phyloP scores from a whole-genome alignment of 352 stramenopile genomes.

The Poterioochromonas sp. region DNA sequence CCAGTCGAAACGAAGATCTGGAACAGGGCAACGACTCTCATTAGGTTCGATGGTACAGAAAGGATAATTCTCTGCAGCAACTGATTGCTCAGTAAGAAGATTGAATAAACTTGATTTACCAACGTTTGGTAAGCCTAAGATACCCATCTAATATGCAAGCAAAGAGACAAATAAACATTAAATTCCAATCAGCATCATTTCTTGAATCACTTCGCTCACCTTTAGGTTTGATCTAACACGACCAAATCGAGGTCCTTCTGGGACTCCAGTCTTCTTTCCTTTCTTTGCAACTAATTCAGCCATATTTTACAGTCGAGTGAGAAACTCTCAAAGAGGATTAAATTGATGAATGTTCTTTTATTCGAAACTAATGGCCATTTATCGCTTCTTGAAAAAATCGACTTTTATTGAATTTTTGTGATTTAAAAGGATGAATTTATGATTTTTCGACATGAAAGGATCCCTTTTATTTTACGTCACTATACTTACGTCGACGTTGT shows the following conservation, averaged over 20 bases:
- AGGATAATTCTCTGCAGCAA: conserved; percentile 42
- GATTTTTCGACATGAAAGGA: too few relatives aligned
- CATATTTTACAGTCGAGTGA: too few relatives aligned
- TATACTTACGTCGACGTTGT: too few relatives aligned
- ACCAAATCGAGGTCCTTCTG: conserved; percentile 49
- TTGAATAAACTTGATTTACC: conserved; percentile 90
- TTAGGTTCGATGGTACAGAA: conserved; percentile 95
- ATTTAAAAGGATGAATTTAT: too few relatives aligned
- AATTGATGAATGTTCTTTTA: too few relatives aligned
- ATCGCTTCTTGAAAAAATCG: too few relatives aligned
- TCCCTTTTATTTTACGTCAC: too few relatives aligned
- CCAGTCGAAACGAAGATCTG: conserved; percentile 97
- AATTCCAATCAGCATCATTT: neutral
- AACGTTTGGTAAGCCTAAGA: conserved; percentile 91
- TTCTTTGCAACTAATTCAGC: neutral
- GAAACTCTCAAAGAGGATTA: too few relatives aligned
- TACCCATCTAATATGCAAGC: conserved; percentile 61
- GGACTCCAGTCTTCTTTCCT: too few relatives aligned
- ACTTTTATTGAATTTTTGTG: too few relatives aligned
- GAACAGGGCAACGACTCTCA: conserved; percentile 87
- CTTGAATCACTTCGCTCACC: neutral
- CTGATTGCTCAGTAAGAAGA: conserved; percentile 51
- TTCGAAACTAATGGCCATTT: too few relatives aligned
- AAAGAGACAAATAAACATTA: neutral
- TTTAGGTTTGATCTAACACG: conserved; percentile 16